Conservation (phyloP, 805 yeast genomes). For the Schwanniomyces pseudopolymorphus region DNA sequence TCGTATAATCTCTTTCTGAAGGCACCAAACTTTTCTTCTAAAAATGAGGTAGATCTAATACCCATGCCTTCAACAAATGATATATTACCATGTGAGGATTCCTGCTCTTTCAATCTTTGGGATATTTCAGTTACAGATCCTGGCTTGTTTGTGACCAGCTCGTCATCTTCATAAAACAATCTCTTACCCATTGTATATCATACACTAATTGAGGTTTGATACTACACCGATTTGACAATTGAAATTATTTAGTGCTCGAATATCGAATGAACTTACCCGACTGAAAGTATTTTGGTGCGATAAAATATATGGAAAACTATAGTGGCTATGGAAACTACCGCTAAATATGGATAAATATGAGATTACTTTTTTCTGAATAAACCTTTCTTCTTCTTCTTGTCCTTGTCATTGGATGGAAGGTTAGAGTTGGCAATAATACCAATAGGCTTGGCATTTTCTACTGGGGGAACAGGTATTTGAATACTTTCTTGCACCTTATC, state of each 20-base stretch:
- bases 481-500: slow-evolving; percentile 6
- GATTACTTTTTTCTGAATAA: slow-evolving; percentile 19
- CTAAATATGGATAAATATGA: neutral
- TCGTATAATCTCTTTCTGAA: slow-evolving; percentile 39
- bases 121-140: slow-evolving; percentile 43
- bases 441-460: slow-evolving; percentile 22
- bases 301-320: neutral
- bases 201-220: slow-evolving; percentile 5
- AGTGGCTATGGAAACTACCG: neutral
- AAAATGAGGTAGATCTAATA: slow-evolving; percentile 47
- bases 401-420: slow-evolving; percentile 10
- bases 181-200: slow-evolving; percentile 22
- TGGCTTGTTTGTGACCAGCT: slow-evolving; percentile 45
- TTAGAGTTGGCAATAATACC: slow-evolving; percentile 24
- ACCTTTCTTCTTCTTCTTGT: slow-evolving; percentile 29
- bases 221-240: neutral
- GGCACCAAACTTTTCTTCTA: slow-evolving; percentile 43
- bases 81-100: slow-evolving; percentile 38
- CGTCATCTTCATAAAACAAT: slow-evolving; percentile 55
- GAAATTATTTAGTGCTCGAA: neutral
- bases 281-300: neutral
- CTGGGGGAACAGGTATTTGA: slow-evolving; percentile 13
- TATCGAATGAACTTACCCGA: neutral
- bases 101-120: slow-evolving; percentile 36
- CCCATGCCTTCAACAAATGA: slow-evolving; percentile 53